These are phyloP conservation scores for Fagopyrum tataricum DNA, from an alignment of 148 eudicot genomes.

Conservation along the genomic window DNA sequence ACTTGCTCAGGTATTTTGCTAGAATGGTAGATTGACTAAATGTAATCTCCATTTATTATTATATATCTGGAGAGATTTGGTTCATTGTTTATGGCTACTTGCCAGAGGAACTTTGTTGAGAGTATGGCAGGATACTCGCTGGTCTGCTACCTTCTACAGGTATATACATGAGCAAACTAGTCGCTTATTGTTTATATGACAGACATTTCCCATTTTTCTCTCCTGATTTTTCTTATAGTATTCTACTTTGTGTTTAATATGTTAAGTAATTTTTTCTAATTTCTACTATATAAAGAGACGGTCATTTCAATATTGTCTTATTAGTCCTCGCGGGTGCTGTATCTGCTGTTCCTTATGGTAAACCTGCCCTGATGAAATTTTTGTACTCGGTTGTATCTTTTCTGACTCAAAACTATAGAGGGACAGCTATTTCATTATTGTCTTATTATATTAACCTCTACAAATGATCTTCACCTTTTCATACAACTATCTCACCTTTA, in stretches of 20 bases:
- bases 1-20: conserved; percentile 85
- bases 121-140: conserved; percentile 99
- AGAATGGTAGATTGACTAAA: conserved; percentile 1
- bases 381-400: background rate
- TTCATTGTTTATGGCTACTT: background rate
- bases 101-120: conserved; percentile 98
- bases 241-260: background rate
- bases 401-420: background rate
- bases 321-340: background rate
- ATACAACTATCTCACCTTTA: background rate
- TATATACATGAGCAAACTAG: conserved; percentile 14
- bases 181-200: background rate
- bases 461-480: background rate
- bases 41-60: background rate
- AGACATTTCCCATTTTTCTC: background rate
- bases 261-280: background rate
- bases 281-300: background rate
- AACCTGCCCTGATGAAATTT: background rate
- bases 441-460: background rate
- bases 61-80: background rate
- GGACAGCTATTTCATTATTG: too few species aligned
- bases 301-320: background rate
- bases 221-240: background rate
- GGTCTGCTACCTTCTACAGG: conserved; percentile 98
- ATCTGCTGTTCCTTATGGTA: background rate